Base-by-base conservation (phyloP, 1,284 basidiomycete species). In the Pseudozyma sp. region DNA sequence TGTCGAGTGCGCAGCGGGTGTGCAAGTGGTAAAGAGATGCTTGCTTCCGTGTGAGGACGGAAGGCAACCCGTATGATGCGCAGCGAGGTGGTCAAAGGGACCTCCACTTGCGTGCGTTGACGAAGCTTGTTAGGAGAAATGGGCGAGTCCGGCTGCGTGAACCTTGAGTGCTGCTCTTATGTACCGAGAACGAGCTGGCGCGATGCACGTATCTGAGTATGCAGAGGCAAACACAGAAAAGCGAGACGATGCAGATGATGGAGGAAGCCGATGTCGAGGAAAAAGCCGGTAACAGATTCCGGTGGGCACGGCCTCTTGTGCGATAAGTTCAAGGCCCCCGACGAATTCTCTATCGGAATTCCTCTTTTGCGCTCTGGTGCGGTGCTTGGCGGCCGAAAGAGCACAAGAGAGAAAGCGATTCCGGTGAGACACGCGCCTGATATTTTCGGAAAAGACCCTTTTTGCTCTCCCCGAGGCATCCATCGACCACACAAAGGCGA, bases 101-200 rank as follows among this genome's bases (percentile, higher is more conserved):
- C 42, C 52, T 54, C 52, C 33, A 54, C 52, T 42, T 54, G 11
- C 16, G 33, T 44, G 33, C 30, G 42, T 19, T 16, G 31, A 24
- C 19, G 33, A 33, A 34, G 31, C 29, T 40, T 29, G 19, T 16
- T 40, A 31, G 14, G 43, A 44, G 33, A 7, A 43, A 45, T 17
- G 31, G 29, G 52, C 52, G 29, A 43, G 17, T 16, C 33, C 16
- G 42, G 7, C 35, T 37, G n/a, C 17, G 17, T 19, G 14, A 54
- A 44, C 24, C 42, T 54, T 44, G 40, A 24, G 33, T 34, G 40
- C 40, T 54, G 52, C 52, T 42, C 52, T 42, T 10, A n/a, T n/a
- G 40, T 14, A 7, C 40, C 40, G 14, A 37, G 14, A 37, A 14
- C 35, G 35, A 14, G 35, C 14, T 37, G 2, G 35, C 9, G 2